These are phyloP conservation scores for Kockiozyma suomiensis DNA, from an alignment of 805 yeast genomes.

Conservation along the genomic window DNA sequence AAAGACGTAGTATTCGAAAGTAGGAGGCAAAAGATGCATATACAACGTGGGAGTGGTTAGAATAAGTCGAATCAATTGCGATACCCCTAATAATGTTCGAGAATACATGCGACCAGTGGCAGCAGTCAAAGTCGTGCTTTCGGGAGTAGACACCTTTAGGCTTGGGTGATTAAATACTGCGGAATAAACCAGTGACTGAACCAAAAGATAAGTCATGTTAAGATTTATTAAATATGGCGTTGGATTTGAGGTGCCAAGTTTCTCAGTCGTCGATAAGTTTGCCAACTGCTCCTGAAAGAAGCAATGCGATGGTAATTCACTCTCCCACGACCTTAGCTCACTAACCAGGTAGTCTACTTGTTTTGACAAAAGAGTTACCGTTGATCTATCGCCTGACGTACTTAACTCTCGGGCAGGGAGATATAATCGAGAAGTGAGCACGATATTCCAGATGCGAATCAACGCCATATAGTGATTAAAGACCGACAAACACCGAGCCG, in stretches of 20 bases:
- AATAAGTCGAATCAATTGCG: slow-evolving; percentile 6
- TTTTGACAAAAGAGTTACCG: background rate
- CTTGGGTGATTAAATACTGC: slow-evolving; percentile 16
- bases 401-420: slow-evolving; percentile 1
- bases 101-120: slow-evolving; percentile 3
- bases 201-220: slow-evolving; percentile 12
- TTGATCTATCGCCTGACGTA: background rate
- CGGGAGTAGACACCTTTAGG: background rate
- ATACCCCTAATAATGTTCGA: background rate
- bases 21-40: slow-evolving; percentile 12
- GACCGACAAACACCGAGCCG: slow-evolving; percentile 17
- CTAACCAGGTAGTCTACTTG: slow-evolving; percentile 4
- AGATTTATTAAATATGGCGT: slow-evolving; percentile 19
- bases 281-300: background rate
- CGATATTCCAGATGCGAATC: slow-evolving; percentile 17
- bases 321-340: slow-evolving; percentile 16
- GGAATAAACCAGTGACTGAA: slow-evolving; percentile 13
- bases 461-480: slow-evolving; percentile 14
- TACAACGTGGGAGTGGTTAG: background rate
- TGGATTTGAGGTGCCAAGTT: background rate
- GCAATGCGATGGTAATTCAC: slow-evolving; percentile 15
- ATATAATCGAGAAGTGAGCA: slow-evolving; percentile 2
- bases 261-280: background rate
- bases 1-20: slow-evolving; percentile 16
- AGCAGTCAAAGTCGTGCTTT: background rate